Base-by-base conservation (phyloP, 495 filamentous ascomycete genomes). In the Bryoglossum gracile region DNA sequence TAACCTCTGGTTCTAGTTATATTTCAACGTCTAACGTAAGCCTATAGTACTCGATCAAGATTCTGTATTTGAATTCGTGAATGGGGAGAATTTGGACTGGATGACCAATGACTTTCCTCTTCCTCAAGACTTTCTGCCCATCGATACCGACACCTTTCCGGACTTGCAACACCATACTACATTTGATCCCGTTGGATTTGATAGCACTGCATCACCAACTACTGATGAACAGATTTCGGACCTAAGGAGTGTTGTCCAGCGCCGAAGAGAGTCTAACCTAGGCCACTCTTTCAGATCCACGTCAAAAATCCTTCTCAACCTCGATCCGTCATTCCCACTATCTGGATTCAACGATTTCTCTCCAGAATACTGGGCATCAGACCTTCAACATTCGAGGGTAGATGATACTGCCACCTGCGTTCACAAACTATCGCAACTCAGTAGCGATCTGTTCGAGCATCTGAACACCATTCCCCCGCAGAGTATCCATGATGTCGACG, bases 391-490 rank as follows among this genome's bases (percentile, higher is more conserved):
- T 42, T 4, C 3, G 3, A 8, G 16, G 19, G 26, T 8, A 3
- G 10, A n/a, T 38, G 3, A 11, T 8, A 18, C 17, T 28, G 24
- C 30, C 40, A 14, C 45, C 19, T 50, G 43, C 16, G 40, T 57
- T 22, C 26, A 22, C 8, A 32, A 41, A 10, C 24, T 57, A 13
- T 57, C 54, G 5, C 3, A 48, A n/a, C 45, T 57, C 10, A 53
- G 40, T 18, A 50, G 21, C 16, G 45, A 53, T 17, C 41, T 57
- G 9, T 52, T 30, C 17, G 54, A 57, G 19, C 39, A 53, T 25
- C 14, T 3, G 8, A 16, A 41, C 5, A 52, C 38, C 13, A 40
- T 57, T 17, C 54, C 54, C 3, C 39, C 54, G 8, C 38, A 37
- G 16, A 14, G 32, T 4, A 50, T 52, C 11, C 25, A 51, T 19